A percentile compares a stretch with the other conserved stretches of the same genome.
These are phyloP conservation scores for Penicillium sp. DNA, from an alignment of 2,329 filamentous ascomycete genomes.

Conservation along the genomic window DNA sequence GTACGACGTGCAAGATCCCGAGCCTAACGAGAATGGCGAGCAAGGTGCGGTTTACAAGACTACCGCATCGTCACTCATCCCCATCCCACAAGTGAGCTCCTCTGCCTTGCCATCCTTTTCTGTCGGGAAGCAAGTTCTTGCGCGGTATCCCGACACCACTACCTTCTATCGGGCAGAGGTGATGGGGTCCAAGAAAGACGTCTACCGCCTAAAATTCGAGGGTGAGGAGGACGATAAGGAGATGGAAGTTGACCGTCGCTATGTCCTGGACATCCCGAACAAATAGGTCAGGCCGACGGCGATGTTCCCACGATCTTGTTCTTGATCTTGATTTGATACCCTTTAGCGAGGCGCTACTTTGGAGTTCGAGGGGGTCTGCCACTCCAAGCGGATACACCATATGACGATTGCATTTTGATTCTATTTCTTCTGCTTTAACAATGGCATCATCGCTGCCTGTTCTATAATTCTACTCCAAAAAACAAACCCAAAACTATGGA, in stretches of 20 bases:
- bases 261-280: conserved; percentile 73
- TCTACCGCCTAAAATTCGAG: conserved; percentile 70
- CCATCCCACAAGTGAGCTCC: conserved; percentile 67
- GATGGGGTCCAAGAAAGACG: conserved; percentile 65
- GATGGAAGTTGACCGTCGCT: conserved; percentile 74
- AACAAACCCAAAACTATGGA: background rate
- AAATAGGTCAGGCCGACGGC: conserved; percentile 33
- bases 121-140: conserved; percentile 72
- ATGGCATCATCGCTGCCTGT: background rate
- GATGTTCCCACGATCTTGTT: conserved; percentile 23
- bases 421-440: background rate
- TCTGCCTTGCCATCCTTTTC: conserved; percentile 64
- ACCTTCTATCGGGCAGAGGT: conserved; percentile 86
- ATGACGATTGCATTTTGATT: background rate
- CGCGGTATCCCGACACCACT: conserved; percentile 80
- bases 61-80: conserved; percentile 75
- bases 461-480: too few species aligned
- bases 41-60: conserved; percentile 67
- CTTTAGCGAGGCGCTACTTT: conserved; percentile 31
- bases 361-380: conserved; percentile 19
- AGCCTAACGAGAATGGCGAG: conserved; percentile 71
- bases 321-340: conserved; percentile 29
- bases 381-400: background rate
- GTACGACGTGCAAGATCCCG: conserved; percentile 80
- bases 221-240: conserved; percentile 75